Evolutionary conservation across 116 monocot genomes (phyloP).

Genomic region (Phalaenopsis hybrid): DNA sequence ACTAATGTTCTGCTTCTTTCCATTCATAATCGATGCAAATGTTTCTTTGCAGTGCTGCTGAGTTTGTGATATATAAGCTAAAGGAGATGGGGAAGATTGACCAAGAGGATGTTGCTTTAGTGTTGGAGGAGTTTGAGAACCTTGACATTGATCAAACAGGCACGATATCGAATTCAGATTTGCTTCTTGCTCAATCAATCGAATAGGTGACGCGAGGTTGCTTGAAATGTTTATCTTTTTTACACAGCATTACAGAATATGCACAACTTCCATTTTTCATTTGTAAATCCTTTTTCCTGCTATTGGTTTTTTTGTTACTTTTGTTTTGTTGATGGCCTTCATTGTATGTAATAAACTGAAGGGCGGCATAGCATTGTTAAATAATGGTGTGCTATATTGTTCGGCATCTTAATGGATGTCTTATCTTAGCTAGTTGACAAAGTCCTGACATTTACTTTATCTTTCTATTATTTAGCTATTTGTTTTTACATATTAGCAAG

Average conservation of each 20-base stretch:
- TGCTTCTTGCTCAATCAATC: conserved; percentile 33
- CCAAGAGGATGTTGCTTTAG: conserved; percentile 66
- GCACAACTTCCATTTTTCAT: not conserved
- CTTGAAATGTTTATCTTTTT: not conserved
- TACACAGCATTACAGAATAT: not conserved
- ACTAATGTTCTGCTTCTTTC: too few species aligned
- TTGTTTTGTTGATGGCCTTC: not conserved
- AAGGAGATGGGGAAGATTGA: conserved; percentile 94
- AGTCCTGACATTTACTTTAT: too few species aligned
- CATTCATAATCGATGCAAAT: not conserved
- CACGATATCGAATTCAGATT: conserved; percentile 42
- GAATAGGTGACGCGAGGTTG: not conserved
- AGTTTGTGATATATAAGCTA: conserved; percentile 89
- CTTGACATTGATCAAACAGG: conserved; percentile 84
- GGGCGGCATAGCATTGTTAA: not conserved
- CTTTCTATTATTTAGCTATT: too few species aligned
- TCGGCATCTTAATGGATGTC: not conserved
- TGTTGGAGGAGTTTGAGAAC: conserved; percentile 82
- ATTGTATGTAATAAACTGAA: not conserved
- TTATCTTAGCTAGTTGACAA: not conserved
- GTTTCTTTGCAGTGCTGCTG: conserved; percentile 49
- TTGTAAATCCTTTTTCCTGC: not conserved
- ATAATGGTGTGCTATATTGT: not conserved
- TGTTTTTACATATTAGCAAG: too few species aligned
- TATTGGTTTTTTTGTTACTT: not conserved